Conservation (phyloP, 371 early-diverging fungal genomes). For the Conidiobolus incongruus region DNA sequence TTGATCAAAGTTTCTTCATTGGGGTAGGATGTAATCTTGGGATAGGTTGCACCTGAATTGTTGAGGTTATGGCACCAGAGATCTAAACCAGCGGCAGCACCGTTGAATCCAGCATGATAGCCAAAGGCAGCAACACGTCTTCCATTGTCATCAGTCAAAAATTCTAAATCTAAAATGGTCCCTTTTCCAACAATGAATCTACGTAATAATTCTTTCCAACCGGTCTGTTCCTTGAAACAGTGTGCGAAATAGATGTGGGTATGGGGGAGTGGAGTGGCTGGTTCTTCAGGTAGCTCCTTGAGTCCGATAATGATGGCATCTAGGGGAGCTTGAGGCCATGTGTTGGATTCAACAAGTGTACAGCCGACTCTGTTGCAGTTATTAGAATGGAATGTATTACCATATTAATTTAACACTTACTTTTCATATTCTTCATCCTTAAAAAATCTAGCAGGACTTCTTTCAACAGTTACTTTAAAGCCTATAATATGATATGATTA, state of each 20-base stretch:
- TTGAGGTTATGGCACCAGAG: constrained; percentile 66
- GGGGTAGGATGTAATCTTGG: constrained; percentile 57
- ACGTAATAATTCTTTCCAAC: constrained; percentile 72
- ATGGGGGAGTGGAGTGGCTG: constrained; percentile 73
- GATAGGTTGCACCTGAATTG: constrained; percentile 16
- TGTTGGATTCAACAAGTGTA: constrained; percentile 45
- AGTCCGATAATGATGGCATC: constrained; percentile 83
- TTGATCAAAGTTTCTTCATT: constrained; percentile 58
- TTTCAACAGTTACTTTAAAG: constrained; percentile 80
- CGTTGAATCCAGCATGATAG: constrained; percentile 92
- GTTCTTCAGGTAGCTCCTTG: constrained; percentile 92
- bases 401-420: constrained; percentile 16
- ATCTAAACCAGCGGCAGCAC: constrained; percentile 77
- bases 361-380: constrained; percentile 38
- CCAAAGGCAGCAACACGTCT: constrained; percentile 94
- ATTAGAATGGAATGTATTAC: background rate
- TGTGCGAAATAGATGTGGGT: constrained; percentile 95
- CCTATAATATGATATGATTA: constrained; percentile 13
- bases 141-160: constrained; percentile 58
- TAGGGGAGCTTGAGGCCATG: constrained; percentile 70
- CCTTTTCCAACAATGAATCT: constrained; percentile 78
- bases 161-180: constrained; percentile 80
- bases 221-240: constrained; percentile 87
- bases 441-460: constrained; percentile 60
- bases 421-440: constrained; percentile 66